Conservation (phyloP, 2,329 filamentous ascomycete genomes). For the Penicillium janthinellum region DNA sequence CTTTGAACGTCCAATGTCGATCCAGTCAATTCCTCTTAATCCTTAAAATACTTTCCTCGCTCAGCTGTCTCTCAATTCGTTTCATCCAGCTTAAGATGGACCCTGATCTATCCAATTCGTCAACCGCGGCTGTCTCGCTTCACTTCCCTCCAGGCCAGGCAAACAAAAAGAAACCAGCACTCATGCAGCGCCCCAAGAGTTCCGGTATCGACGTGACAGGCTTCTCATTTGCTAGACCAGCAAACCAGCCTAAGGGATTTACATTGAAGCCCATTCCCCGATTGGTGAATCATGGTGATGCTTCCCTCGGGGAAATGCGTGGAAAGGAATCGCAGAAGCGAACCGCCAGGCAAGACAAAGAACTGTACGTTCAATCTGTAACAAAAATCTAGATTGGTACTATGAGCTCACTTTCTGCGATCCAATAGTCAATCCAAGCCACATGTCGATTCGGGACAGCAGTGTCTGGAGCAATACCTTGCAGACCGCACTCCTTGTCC, state of each 20-base stretch:
- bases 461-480: background rate
- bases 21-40: background rate
- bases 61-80: too few relatives aligned
- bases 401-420: background rate
- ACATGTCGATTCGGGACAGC: background rate
- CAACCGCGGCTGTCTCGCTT: background rate
- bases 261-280: constrained; percentile 23
- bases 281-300: constrained; percentile 1
- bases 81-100: background rate
- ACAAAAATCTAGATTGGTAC: background rate
- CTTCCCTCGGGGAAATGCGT: background rate
- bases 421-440: background rate
- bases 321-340: background rate
- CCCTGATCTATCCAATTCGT: background rate
- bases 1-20: background rate
- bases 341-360: background rate
- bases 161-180: constrained; percentile 16
- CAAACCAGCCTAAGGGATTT: constrained; percentile 26
- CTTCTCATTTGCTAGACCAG: constrained; percentile 41
- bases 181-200: constrained; percentile 37
- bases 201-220: constrained; percentile 30
- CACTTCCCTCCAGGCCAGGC: background rate
- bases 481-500: background rate
- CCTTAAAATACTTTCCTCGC: background rate
- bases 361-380: background rate